A percentile compares a stretch with the other conserved stretches of the same genome.
These are phyloP conservation scores for Apophysomyces elegans DNA, from an alignment of 371 early-diverging fungal genomes.

Conservation along the genomic window DNA sequence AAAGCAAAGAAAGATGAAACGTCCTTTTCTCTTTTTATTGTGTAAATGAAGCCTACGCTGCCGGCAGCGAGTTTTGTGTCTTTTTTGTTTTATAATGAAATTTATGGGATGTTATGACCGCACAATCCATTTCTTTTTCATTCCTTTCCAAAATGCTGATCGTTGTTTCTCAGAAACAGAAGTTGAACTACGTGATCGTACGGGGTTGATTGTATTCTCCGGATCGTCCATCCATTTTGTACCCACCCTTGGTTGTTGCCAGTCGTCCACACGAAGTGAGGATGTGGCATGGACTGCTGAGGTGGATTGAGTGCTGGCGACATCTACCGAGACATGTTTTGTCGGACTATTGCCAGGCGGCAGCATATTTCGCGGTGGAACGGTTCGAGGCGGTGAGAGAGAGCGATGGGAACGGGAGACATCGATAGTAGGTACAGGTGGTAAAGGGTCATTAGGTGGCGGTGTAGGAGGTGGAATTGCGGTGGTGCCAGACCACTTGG, in stretches of 20 bases:
- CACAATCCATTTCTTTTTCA: slow-evolving; percentile 34
- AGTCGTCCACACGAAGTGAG: slow-evolving; percentile 13
- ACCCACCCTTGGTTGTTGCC: slow-evolving; percentile 4
- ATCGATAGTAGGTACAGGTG: slow-evolving; percentile 26
- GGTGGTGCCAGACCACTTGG: slow-evolving; percentile 19
- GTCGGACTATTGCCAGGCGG: neutral
- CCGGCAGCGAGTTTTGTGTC: slow-evolving; percentile 3
- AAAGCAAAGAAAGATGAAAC: slow-evolving; percentile 1
- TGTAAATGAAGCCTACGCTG: slow-evolving; percentile 9
- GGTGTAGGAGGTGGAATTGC: slow-evolving; percentile 36
- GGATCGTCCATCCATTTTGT: slow-evolving; percentile 49
- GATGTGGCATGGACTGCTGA: slow-evolving; percentile 15
- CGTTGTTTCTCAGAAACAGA: slow-evolving; percentile 14
- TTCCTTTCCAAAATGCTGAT: slow-evolving; percentile 29
- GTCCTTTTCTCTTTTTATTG: neutral
- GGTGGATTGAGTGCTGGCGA: neutral
- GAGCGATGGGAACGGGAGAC: slow-evolving; percentile 17
- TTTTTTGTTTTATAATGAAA: neutral
- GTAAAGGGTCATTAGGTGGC: slow-evolving; percentile 38
- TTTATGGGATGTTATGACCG: slow-evolving; percentile 5
- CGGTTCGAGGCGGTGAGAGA: slow-evolving; percentile 12
- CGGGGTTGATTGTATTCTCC: slow-evolving; percentile 29
- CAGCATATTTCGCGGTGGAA: neutral
- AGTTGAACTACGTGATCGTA: slow-evolving; percentile 1
- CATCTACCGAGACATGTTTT: slow-evolving; percentile 17